phyloP scores from a whole-genome alignment of 805 yeast species.

The Yamadazyma laniorum region DNA sequence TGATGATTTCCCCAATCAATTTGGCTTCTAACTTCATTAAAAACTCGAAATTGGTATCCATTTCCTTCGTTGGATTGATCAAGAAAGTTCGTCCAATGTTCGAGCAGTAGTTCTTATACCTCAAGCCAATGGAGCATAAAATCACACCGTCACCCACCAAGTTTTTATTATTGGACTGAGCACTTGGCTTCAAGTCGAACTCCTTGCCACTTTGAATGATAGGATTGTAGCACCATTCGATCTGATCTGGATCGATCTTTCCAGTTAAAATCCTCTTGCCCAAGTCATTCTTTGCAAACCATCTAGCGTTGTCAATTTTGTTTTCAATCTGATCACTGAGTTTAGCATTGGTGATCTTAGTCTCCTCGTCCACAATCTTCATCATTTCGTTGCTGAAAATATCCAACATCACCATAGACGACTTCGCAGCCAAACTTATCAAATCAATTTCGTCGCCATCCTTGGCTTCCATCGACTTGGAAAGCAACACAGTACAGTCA shows the following conservation, averaged over 20 bases:
- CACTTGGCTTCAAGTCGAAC: conserved; percentile 81
- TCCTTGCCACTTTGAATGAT: conserved; percentile 85
- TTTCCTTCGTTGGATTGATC: conserved; percentile 80
- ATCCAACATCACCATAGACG: conserved; percentile 77
- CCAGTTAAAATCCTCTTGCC: conserved; percentile 55
- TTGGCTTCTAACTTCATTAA: conserved; percentile 66
- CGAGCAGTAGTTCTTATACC: conserved; percentile 87
- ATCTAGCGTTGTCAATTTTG: conserved; percentile 72
- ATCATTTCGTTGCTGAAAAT: conserved; percentile 86
- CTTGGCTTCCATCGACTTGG: conserved; percentile 62
- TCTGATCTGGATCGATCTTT: conserved; percentile 61
- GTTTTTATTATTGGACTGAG: conserved; percentile 65
- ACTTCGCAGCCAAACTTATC: conserved; percentile 68
- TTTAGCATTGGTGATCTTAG: conserved; percentile 67
- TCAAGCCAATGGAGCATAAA: conserved; percentile 76
- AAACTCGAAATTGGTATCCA: conserved; percentile 77
- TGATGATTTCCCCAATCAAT: conserved; percentile 53
- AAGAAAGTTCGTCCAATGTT: conserved; percentile 84
- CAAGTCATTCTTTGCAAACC: conserved; percentile 51
- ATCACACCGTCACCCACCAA: conserved; percentile 73
- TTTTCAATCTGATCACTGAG: conserved; percentile 75
- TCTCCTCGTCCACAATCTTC: conserved; percentile 81
- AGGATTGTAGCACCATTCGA: conserved; percentile 95
- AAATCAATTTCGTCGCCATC: conserved; percentile 74
- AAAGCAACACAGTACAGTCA: conserved; percentile 53